These are phyloP conservation scores for Linum lewisii DNA, from an alignment of 345 rosid genomes.

Conservation along the genomic window DNA sequence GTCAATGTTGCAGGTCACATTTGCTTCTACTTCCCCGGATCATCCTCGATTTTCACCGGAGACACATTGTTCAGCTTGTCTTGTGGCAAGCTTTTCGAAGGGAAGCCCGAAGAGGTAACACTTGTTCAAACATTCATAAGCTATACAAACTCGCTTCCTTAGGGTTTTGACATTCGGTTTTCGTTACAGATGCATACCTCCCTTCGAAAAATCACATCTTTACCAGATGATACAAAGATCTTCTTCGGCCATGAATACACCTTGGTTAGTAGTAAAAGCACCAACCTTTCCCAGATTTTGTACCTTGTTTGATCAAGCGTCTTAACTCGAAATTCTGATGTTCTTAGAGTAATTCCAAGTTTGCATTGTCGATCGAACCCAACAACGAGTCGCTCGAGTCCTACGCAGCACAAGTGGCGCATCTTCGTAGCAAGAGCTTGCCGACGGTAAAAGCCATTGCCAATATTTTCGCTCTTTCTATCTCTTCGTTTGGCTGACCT, in stretches of 20 bases:
- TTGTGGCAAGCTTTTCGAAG: constrained; percentile 93
- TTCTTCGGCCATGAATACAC: constrained; percentile 94
- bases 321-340: neutral
- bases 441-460: constrained; percentile 51
- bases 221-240: constrained; percentile 80
- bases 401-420: constrained; percentile 68
- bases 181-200: constrained; percentile 76
- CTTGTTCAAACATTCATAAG: neutral
- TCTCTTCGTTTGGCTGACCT: neutral
- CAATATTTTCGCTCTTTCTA: neutral
- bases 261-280: constrained; percentile 46
- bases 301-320: neutral
- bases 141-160: too few relatives aligned
- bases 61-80: constrained; percentile 93
- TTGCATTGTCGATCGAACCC: constrained; percentile 88
- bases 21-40: constrained; percentile 88
- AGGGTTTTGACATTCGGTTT: neutral
- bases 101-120: constrained; percentile 77
- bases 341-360: constrained; percentile 65
- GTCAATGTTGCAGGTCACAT: constrained; percentile 54
- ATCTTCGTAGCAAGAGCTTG: constrained; percentile 67
- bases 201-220: constrained; percentile 52
- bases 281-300: neutral
- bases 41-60: constrained; percentile 82
- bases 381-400: constrained; percentile 75